Evolutionary conservation across 179 eudicot species (phyloP).

Genomic region (Monotropa hypopitys): DNA sequence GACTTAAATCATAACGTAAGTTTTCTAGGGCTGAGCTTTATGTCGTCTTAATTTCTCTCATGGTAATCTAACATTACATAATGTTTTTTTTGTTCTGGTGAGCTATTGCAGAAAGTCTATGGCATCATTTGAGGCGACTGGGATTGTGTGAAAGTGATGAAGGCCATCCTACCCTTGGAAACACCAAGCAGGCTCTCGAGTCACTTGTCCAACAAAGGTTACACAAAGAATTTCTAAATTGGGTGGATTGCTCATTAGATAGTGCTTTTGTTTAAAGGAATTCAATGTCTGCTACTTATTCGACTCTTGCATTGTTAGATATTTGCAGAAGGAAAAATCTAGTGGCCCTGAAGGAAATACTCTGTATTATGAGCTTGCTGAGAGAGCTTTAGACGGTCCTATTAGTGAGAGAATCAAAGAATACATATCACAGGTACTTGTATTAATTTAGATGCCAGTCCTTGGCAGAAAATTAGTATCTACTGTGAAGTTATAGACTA

Average conservation of each 20-base stretch:
- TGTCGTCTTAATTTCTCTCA: neutral
- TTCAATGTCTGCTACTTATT: neutral
- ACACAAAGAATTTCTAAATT: conserved; percentile 2
- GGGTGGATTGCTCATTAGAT: neutral
- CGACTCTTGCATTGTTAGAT: conserved; percentile 26
- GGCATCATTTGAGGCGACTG: conserved; percentile 81
- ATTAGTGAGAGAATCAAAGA: conserved; percentile 51
- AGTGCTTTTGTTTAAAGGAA: neutral
- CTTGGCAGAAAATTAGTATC: no score
- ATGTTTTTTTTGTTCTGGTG: neutral
- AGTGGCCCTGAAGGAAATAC: conserved; percentile 82
- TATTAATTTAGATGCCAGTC: neutral
- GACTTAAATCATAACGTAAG: neutral
- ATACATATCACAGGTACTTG: conserved; percentile 49
- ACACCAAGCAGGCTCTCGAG: conserved; percentile 60
- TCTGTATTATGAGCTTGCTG: conserved; percentile 82
- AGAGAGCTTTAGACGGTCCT: conserved; percentile 68
- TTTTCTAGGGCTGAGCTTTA: neutral
- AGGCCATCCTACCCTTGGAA: conserved; percentile 55
- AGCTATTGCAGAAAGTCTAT: conserved; percentile 47
- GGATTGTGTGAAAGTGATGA: conserved; percentile 72
- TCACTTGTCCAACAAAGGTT: conserved; percentile 84
- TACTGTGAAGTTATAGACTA: no score
- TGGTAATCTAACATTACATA: neutral
- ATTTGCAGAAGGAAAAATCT: conserved; percentile 77